Evolutionary conservation across 2,329 filamentous ascomycete genomes (phyloP), one percentile per base, ranked within the genome.

Genomic region (Fusarium verrucosum): DNA sequence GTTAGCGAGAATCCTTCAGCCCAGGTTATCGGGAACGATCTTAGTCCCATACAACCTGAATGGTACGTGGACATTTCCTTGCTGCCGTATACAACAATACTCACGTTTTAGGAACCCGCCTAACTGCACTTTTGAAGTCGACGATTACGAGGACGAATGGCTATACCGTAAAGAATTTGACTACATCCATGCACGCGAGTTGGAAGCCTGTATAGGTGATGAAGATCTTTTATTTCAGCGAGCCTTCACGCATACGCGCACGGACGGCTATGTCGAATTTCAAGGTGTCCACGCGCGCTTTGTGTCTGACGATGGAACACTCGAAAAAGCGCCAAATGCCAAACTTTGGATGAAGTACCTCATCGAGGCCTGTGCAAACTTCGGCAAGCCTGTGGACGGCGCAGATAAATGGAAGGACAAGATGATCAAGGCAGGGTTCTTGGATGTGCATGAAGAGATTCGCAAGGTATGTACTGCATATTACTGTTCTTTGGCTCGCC

Each of bases 11-110:
- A 65, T 43, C 47, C 60, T 1, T 65, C 61, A 3, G 41, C 61
- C 7, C 49, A 60, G 16, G 36, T 65, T 2, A 19, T 59, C 5
- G 61, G 61, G 1, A 65, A 63, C 2, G 61, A 65, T 30, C 54
- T 65, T 9, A 65, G 61, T 14, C 61, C 61, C 1, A 65, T 65
- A 2, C 61, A 65, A 13, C 61, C 61, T 3, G 33, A 65, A 33
- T 65, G 61, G 61, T 65, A 40, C 8, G 3, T 2, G 3, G 13
- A 4, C 4, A 2, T 3, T 4, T 5, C 4, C 13, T 3, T 7
- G 1, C 2, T 4, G 5, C 1, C 3, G 13, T 1, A 2, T 9
- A 7, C 2, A 1, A 19, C 5, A 5, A 3, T 25, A 4, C 4
- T 36, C 5, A 60, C 10, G 10, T 6, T 3, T 5, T 0, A 64